Evolutionary conservation across 345 rosid genomes (phyloP), one percentile per base, ranked within the genome.

Genomic region (Jatropha curcas): DNA sequence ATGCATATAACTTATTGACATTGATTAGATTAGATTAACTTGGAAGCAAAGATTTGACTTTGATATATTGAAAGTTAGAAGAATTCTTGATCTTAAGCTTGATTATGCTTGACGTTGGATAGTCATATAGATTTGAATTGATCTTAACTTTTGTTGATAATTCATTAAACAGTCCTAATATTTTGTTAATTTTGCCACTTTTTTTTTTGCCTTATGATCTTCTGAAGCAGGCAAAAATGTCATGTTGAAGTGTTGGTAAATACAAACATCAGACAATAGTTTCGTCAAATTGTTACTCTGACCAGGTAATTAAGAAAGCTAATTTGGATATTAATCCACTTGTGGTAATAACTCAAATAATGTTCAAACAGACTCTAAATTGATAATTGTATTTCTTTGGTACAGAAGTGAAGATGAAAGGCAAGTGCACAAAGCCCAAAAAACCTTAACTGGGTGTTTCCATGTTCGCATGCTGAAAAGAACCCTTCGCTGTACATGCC

Each of bases 161-260:
- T n/a, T n/a, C n/a, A n/a, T n/a, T n/a, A n/a, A n/a, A n/a, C n/a
- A 41, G 11, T 10, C 45, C 11, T 39, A 39, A 39, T 39, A 41
- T 41, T 41, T 41, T 2, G 45, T 7, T 41, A 46, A 12, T 1
- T 46, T 12, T 2, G 20, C 11, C 11, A 41, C 16, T 48, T 48
- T 48, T 48, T 4, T n/a, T 48, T 48, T 48, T 48, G 17, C 4
- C 2, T 48, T 4, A 17, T 48, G 2, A 3, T 48, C 17, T 39
- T 31, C 8, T 12, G 3, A 39, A 41, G 19, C 80, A 84, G 87
- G 70, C 76, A 41, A 81, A 62, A 76, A 28, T 83, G 74, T 77
- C 77, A 5, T 87, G 90, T 33, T n/a, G 85, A 66, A 63, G 67
- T 87, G 62, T 11, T 76, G 74, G 71, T 87, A 52, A 83, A 87